Conservation (phyloP, 495 filamentous ascomycete species). For the Penicillium argentinense region DNA sequence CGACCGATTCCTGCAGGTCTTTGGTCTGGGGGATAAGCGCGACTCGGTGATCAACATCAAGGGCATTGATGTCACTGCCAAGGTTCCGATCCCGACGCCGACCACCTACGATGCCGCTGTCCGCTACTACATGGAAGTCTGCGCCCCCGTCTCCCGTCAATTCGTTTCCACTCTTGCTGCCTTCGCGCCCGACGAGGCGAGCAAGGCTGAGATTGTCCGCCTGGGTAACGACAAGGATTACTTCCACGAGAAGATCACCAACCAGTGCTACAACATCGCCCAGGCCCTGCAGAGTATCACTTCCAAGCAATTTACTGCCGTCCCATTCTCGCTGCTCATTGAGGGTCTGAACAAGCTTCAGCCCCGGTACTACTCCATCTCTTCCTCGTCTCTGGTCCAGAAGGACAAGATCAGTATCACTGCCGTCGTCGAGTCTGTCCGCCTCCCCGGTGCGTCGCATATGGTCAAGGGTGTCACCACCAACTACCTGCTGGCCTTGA, state of each 20-base stretch:
- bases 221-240: slow-evolving; percentile 94
- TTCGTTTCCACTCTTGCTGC: slow-evolving; percentile 83
- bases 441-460: slow-evolving; percentile 74
- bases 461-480: slow-evolving; percentile 92
- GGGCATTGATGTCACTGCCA: slow-evolving; percentile 90
- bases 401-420: slow-evolving; percentile 93
- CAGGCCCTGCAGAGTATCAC: slow-evolving; percentile 78
- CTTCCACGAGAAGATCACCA: slow-evolving; percentile 84
- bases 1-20: slow-evolving; percentile 79
- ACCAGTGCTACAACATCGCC: slow-evolving; percentile 85
- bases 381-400: slow-evolving; percentile 91
- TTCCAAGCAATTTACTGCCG: slow-evolving; percentile 70
- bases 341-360: slow-evolving; percentile 94
- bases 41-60: slow-evolving; percentile 87
- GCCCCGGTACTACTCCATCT: slow-evolving; percentile 99
- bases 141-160: slow-evolving; percentile 93
- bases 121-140: slow-evolving; percentile 97
- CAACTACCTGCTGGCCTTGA: slow-evolving; percentile 94
- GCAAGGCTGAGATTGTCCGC: slow-evolving; percentile 83
- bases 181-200: slow-evolving; percentile 82
- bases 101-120: slow-evolving; percentile 94
- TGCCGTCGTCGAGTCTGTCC: slow-evolving; percentile 84
- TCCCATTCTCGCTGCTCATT: slow-evolving; percentile 93
- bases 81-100: slow-evolving; percentile 95
- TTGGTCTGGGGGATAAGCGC: slow-evolving; percentile 73